Evolutionary conservation across 116 monocot genomes (phyloP).

Genomic region (Dioscorea cayenensis): DNA sequence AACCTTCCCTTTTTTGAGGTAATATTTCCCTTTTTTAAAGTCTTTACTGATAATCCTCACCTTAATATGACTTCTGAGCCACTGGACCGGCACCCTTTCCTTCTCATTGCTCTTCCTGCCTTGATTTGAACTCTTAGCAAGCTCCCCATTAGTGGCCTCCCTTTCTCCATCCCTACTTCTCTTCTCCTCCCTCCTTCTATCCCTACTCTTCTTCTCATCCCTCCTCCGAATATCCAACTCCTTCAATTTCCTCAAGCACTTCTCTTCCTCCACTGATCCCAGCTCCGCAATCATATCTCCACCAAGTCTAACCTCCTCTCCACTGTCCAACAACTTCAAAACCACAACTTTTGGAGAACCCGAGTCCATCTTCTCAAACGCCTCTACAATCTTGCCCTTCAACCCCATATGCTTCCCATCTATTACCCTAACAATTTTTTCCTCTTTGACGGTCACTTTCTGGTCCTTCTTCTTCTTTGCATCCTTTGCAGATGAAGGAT

Average conservation of each 20-base stretch:
- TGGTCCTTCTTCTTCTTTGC: constrained; percentile 22
- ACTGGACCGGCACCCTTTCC: constrained; percentile 21
- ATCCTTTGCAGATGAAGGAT: constrained; percentile 18
- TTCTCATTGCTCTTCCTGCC: neutral
- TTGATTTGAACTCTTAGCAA: neutral
- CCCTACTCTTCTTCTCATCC: constrained; percentile 2
- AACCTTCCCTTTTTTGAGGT: constrained; percentile 81
- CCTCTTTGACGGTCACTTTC: neutral
- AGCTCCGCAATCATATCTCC: constrained; percentile 23
- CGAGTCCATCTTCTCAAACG: neutral
- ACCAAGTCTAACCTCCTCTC: constrained; percentile 22
- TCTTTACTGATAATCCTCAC: constrained; percentile 77
- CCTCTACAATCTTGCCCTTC: constrained; percentile 34
- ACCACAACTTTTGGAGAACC: neutral
- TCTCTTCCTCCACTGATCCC: constrained; percentile 34
- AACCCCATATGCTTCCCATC: constrained; percentile 27
- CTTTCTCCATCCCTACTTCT: constrained; percentile 11
- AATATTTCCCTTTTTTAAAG: constrained; percentile 54
- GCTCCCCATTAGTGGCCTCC: constrained; percentile 6
- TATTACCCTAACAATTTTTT: constrained; percentile 31
- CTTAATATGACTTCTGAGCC: constrained; percentile 86
- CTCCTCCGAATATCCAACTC: constrained; percentile 4
- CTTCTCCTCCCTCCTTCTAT: constrained; percentile 16
- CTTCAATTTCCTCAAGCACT: constrained; percentile 25
- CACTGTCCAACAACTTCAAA: constrained; percentile 17